phyloP scores from a whole-genome alignment of 176 grass and related monocot species.

The Musa itinerans region DNA sequence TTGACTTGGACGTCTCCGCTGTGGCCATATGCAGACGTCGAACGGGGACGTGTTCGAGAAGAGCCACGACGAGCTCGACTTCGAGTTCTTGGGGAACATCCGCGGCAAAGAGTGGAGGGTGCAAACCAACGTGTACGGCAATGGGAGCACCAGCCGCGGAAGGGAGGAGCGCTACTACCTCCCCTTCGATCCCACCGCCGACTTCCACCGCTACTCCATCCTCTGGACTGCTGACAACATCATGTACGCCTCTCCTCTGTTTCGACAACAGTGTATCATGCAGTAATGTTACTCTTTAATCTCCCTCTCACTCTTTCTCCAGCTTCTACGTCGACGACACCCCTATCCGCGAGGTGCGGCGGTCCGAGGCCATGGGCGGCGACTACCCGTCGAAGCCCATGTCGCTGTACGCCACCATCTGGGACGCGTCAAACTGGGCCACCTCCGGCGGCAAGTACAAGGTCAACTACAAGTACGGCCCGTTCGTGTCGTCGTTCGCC shows the following conservation, averaged over 20 bases:
- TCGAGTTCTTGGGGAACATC: constrained; percentile 88
- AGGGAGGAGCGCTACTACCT: constrained; percentile 77
- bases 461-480: constrained; percentile 62
- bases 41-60: constrained; percentile 80
- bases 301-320: not conserved
- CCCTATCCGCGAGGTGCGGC: constrained; percentile 58
- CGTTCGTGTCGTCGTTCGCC: constrained; percentile 64
- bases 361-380: constrained; percentile 22
- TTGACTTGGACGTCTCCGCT: not conserved
- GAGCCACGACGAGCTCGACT: constrained; percentile 81
- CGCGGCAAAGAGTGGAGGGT: constrained; percentile 63
- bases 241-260: constrained; percentile 16
- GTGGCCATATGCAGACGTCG: constrained; percentile 29
- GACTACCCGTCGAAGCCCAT: constrained; percentile 91
- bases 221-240: constrained; percentile 44
- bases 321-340: constrained; percentile 76
- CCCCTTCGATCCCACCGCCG: constrained; percentile 71
- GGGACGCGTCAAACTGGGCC: constrained; percentile 84
- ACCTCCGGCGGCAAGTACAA: constrained; percentile 59
- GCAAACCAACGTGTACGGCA: constrained; percentile 87
- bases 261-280: no score
- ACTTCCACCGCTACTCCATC: constrained; percentile 94
- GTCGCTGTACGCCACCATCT: constrained; percentile 81
- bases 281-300: not conserved
- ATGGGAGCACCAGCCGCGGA: constrained; percentile 61